A percentile compares a stretch with the other conserved stretches of the same genome.
phyloP scores from a whole-genome alignment of 2,329 filamentous ascomycete genomes.

The Rasamsonia emersonii region DNA sequence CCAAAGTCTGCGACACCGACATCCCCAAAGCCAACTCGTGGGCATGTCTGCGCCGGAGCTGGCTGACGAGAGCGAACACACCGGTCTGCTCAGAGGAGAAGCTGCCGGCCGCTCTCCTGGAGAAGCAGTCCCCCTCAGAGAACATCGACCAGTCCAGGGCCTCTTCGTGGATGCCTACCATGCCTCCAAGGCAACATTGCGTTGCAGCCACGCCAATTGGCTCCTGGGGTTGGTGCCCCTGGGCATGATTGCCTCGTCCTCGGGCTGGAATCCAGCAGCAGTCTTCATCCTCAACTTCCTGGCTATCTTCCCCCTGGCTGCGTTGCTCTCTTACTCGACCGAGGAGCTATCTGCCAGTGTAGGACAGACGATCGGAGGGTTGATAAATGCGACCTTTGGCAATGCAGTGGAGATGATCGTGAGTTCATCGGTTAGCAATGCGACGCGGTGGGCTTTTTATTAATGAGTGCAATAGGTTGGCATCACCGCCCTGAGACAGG shows the following conservation, averaged over 20 bases:
- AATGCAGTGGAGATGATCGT: slow-evolving; percentile 52
- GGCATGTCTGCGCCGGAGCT: too few relatives aligned
- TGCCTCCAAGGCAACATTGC: too few relatives aligned
- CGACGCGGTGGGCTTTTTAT: too few relatives aligned
- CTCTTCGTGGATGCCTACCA: too few relatives aligned
- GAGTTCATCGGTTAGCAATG: slow-evolving; percentile 66
- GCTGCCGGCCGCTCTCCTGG: too few relatives aligned
- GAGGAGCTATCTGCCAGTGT: slow-evolving; percentile 47
- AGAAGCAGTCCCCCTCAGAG: too few relatives aligned
- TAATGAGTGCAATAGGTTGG: slow-evolving; percentile 52
- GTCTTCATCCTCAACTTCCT: slow-evolving; percentile 50
- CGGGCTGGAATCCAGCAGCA: slow-evolving; percentile 41
- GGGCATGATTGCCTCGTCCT: slow-evolving; percentile 46
- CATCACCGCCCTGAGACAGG: slow-evolving; percentile 63
- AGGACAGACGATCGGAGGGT: slow-evolving; percentile 45
- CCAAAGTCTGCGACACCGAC: too few relatives aligned
- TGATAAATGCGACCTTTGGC: slow-evolving; percentile 50
- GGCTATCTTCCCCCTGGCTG: slow-evolving; percentile 47
- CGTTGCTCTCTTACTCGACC: slow-evolving; percentile 47
- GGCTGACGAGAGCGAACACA: too few relatives aligned
- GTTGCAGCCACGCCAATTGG: slow-evolving; percentile 39
- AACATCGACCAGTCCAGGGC: too few relatives aligned
- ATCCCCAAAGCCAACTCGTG: too few relatives aligned
- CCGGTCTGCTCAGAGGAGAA: too few relatives aligned
- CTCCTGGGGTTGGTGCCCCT: slow-evolving; percentile 48